Conservation (phyloP, 495 filamentous ascomycete species). For the Penicillium crystallinum region DNA sequence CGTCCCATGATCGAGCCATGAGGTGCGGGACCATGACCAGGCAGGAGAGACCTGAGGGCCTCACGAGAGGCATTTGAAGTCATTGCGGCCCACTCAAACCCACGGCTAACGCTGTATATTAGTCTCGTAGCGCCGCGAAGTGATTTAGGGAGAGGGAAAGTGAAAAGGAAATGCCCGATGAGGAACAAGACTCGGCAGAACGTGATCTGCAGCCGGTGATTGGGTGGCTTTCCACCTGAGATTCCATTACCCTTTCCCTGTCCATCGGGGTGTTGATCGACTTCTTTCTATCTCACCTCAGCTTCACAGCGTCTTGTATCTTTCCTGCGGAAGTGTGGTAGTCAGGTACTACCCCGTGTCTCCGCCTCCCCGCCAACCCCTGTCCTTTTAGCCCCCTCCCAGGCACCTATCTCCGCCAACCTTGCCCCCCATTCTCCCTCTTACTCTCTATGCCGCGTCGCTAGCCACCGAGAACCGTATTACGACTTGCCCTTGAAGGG, state of each 20-base stretch:
- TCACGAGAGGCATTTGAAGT: not conserved
- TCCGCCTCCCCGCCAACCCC: slow-evolving; percentile 20
- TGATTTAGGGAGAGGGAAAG: not conserved
- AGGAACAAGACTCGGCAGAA: slow-evolving; percentile 11
- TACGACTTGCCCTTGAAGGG: slow-evolving; percentile 25
- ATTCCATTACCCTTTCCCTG: slow-evolving; percentile 7
- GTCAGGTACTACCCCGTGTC: slow-evolving; percentile 19
- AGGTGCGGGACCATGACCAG: slow-evolving; percentile 19
- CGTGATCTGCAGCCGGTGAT: slow-evolving; percentile 28
- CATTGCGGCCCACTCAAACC: not conserved
- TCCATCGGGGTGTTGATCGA: slow-evolving; percentile 3
- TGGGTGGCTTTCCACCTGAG: slow-evolving; percentile 21
- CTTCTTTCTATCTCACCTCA: slow-evolving; percentile 5
- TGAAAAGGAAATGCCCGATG: not conserved
- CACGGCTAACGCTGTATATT: not conserved
- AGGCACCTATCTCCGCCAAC: slow-evolving; percentile 14
- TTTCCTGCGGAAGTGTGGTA: slow-evolving; percentile 16
- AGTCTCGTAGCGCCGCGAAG: not conserved
- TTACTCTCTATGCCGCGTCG: slow-evolving; percentile 23
- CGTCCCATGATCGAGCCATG: slow-evolving; percentile 23
- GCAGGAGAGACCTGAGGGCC: not conserved
- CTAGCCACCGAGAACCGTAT: slow-evolving; percentile 13
- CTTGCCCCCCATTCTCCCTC: slow-evolving; percentile 2
- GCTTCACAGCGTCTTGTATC: slow-evolving; percentile 2
- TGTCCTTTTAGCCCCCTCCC: slow-evolving; percentile 25